Evolutionary conservation across 2,329 filamentous ascomycete species (phyloP), one percentile per base, ranked within the genome.

Genomic region (Penicillium expansum): DNA sequence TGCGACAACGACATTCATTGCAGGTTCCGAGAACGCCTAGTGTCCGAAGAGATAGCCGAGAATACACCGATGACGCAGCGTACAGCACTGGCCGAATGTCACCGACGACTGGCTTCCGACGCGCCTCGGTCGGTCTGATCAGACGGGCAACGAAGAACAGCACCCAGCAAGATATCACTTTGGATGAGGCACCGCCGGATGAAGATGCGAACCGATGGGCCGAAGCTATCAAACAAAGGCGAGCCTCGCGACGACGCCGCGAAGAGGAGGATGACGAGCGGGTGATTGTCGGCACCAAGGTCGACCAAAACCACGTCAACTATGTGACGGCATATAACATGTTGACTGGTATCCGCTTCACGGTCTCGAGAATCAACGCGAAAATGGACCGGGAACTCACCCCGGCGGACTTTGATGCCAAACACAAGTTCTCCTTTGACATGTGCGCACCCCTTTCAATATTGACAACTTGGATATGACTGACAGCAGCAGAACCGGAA

Each of bases 271-370:
- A 97, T 59, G 93, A 97, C 68, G 86, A 92, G 60, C 77, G 84
- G 29, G 93, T 99, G 10, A 83, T 97, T 32, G 92, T 99, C 18
- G 94, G 94, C 58, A 99, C 91, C 57, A 97, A 97, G 78, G 94
- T 99, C 51, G 94, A 99, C 72, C 92, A 97, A 79, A 90, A 91
- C 69, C 94, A 99, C 74, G 90, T 91, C 65, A 97, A 97, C 75
- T 99, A 90, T 87, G 92, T 96, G 43, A 97, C 92, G 2, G 94
- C 94, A 57, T 99, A 99, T 80, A 99, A 99, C 76, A 99, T 99
- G 94, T 83, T 99, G 78, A 99, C 94, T 38, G 94, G 94, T 62
- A 99, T 99, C 72, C 92, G 94, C 55, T 96, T 97, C 68, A 92
- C 91, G 42, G 94, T 99, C 27, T 97, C 92, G 62, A 84, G 94